A percentile compares a stretch with the other conserved stretches of the same genome.
phyloP scores from a whole-genome alignment of 2,329 filamentous ascomycete genomes.

The Setomelanomma holmii region DNA sequence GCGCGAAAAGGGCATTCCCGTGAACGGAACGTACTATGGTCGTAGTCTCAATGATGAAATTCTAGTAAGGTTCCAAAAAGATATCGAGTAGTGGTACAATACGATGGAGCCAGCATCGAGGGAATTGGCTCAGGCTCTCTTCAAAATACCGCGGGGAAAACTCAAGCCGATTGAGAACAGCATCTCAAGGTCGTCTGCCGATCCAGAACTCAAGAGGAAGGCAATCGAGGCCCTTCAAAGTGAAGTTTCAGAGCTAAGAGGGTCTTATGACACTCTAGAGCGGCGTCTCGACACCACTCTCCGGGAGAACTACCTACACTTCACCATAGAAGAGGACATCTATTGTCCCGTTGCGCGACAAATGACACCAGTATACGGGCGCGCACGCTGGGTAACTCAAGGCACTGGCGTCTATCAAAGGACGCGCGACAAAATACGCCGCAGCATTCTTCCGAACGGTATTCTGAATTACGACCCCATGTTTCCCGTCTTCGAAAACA shows the following conservation, averaged over 20 bases:
- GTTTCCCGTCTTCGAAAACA: slow-evolving; percentile 1
- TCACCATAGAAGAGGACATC: slow-evolving; percentile 15
- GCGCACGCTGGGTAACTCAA: not conserved
- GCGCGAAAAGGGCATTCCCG: slow-evolving; percentile 14
- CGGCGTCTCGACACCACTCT: slow-evolving; percentile 2
- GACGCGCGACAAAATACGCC: not conserved
- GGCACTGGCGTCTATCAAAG: slow-evolving; percentile 4
- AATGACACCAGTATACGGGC: slow-evolving; percentile 10
- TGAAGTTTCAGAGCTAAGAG: not conserved
- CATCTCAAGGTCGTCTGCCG: slow-evolving; percentile 2
- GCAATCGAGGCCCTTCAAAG: slow-evolving; percentile 1
- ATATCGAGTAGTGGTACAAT: slow-evolving; percentile 7
- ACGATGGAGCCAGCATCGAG: not conserved
- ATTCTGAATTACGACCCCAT: not conserved
- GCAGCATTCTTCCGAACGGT: not conserved
- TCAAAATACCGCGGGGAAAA: slow-evolving; percentile 1
- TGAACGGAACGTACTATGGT: slow-evolving; percentile 7
- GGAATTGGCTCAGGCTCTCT: slow-evolving; percentile 3
- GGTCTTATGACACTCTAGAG: not conserved
- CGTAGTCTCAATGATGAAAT: slow-evolving; percentile 16
- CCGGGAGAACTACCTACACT: slow-evolving; percentile 4
- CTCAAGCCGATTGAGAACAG: not conserved
- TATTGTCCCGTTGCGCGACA: slow-evolving; percentile 9
- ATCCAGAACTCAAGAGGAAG: slow-evolving; percentile 3
- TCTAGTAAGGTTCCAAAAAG: not conserved